A percentile compares a stretch with the other conserved stretches of the same genome.
Evolutionary conservation across 2,329 filamentous ascomycete genomes (phyloP).

Genomic region (Lachnellula suecica): DNA sequence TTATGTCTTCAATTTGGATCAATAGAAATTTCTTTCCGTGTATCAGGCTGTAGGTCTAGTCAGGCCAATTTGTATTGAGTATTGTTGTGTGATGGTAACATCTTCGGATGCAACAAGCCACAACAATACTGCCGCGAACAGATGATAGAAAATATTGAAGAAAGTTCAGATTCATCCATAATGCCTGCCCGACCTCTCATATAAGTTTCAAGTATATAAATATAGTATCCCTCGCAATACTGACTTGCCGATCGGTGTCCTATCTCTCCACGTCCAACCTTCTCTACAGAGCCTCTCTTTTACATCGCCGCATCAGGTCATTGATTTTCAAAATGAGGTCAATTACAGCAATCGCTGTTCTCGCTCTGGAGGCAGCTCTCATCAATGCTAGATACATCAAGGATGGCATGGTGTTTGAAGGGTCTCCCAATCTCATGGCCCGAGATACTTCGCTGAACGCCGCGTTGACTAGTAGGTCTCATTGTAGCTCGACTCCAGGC

Average conservation of each 20-base stretch:
- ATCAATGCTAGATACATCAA: not conserved
- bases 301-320: not conserved
- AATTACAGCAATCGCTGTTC: not conserved
- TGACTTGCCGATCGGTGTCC: not conserved
- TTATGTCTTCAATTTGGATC: not conserved
- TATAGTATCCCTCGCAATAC: not conserved
- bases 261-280: not conserved
- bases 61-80: not conserved
- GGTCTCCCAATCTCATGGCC: not conserved
- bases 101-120: not conserved
- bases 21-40: not conserved
- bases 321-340: conserved; percentile 1
- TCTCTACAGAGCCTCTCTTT: not conserved
- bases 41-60: not conserved
- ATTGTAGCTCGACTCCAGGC: not conserved
- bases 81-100: not conserved
- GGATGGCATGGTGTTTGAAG: not conserved
- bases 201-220: not conserved
- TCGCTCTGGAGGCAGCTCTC: not conserved
- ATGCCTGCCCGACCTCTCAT: not conserved
- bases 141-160: not conserved
- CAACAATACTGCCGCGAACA: not conserved
- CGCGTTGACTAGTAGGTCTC: not conserved
- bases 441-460: not conserved
- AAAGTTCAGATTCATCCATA: not conserved